These are phyloP conservation scores for Cytospora schulzeri DNA, from an alignment of 2,329 filamentous ascomycete genomes.

Conservation along the genomic window DNA sequence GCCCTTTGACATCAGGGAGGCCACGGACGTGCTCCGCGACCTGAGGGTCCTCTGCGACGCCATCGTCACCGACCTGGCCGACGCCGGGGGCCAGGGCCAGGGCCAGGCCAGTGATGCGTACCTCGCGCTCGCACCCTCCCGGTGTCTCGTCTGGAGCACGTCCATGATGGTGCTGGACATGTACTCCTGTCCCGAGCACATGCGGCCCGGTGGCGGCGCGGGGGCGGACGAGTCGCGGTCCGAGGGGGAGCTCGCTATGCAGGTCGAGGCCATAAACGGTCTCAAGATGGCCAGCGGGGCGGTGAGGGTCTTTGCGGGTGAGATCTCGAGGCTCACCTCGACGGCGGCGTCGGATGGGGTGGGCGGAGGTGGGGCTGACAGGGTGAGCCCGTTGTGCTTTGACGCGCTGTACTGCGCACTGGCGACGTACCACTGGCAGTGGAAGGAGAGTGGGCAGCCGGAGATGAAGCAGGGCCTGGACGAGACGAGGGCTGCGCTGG, in stretches of 20 bases:
- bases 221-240: constrained; percentile 42
- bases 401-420: constrained; percentile 43
- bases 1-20: constrained; percentile 28
- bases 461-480: constrained; percentile 36
- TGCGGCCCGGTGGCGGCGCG: constrained; percentile 28
- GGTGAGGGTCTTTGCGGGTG: constrained; percentile 36
- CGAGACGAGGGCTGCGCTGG: constrained; percentile 35
- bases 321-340: constrained; percentile 26
- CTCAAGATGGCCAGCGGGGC: constrained; percentile 36
- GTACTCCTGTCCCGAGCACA: constrained; percentile 39
- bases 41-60: constrained; percentile 25
- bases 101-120: constrained; percentile 4
- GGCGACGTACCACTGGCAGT: constrained; percentile 42
- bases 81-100: constrained; percentile 10
- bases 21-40: constrained; percentile 29
- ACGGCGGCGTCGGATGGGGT: neutral
- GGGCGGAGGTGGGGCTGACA: constrained; percentile 14
- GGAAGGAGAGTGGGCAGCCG: constrained; percentile 40
- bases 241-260: constrained; percentile 36
- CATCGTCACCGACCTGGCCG: constrained; percentile 24
- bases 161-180: constrained; percentile 39
- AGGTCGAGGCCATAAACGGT: constrained; percentile 38
- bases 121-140: constrained; percentile 29
- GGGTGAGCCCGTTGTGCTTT: constrained; percentile 40
- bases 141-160: constrained; percentile 30